phyloP scores from a whole-genome alignment of 148 eudicot species.

The Arctostaphylos glauca region DNA sequence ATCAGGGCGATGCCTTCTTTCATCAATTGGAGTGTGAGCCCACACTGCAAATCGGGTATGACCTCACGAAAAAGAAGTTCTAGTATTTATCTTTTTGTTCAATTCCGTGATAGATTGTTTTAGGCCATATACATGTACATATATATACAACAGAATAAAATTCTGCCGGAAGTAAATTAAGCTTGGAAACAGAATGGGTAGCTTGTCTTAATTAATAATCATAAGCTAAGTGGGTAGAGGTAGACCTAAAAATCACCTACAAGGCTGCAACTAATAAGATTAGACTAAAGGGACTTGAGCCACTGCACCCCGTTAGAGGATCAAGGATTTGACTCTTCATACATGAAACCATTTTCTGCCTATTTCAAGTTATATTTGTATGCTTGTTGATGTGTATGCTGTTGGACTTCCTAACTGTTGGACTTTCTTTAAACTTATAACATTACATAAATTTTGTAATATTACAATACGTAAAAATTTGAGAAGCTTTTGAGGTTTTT shows the following conservation, averaged over 20 bases:
- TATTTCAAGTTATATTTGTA: background rate
- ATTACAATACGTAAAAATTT: too few relatives aligned
- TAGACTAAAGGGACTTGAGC: background rate
- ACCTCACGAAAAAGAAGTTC: background rate
- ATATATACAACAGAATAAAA: too few relatives aligned
- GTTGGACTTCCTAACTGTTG: background rate
- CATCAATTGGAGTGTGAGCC: conserved; percentile 85
- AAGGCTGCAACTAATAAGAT: background rate
- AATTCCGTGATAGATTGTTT: background rate
- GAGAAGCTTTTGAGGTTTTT: too few relatives aligned
- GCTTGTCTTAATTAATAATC: background rate
- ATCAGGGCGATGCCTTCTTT: conserved; percentile 64
- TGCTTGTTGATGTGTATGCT: background rate
- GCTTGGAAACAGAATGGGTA: background rate
- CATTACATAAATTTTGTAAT: too few relatives aligned
- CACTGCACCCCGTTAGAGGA: background rate
- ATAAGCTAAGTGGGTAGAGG: background rate
- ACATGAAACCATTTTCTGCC: background rate
- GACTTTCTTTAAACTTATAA: too few relatives aligned
- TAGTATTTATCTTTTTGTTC: background rate
- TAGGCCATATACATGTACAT: background rate
- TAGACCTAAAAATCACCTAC: background rate
- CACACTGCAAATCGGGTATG: conserved; percentile 87
- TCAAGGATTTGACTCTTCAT: background rate
- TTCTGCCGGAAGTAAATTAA: background rate